These are phyloP conservation scores for Cladobotryum protrusum DNA, from an alignment of 2,329 filamentous ascomycete genomes.

Conservation along the genomic window DNA sequence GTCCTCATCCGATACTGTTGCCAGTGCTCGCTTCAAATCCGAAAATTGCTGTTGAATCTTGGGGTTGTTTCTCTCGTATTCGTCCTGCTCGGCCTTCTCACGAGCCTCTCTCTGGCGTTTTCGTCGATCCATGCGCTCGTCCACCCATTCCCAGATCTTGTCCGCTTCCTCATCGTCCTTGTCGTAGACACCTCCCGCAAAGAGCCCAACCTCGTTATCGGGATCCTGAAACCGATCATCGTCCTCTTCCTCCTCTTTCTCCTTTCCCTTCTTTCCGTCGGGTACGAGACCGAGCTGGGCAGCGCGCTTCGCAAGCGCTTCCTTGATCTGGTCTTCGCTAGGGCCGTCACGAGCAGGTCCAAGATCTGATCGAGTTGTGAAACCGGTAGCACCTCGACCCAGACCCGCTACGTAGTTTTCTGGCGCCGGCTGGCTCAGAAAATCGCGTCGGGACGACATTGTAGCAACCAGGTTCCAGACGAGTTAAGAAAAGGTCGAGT, in stretches of 20 bases:
- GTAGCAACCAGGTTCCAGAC: constrained; percentile 15
- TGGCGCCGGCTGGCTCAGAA: constrained; percentile 77
- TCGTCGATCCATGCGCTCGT: constrained; percentile 93
- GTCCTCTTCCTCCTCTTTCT: constrained; percentile 64
- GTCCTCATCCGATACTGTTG: constrained; percentile 86
- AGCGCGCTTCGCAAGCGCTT: constrained; percentile 89
- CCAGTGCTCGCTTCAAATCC: constrained; percentile 85
- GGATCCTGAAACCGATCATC: constrained; percentile 88
- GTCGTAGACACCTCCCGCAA: constrained; percentile 92
- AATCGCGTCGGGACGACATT: constrained; percentile 68
- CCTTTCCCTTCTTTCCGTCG: constrained; percentile 64
- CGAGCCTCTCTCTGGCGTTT: constrained; percentile 91
- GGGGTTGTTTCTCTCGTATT: constrained; percentile 95
- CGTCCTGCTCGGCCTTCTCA: constrained; percentile 83
- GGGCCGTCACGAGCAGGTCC: constrained; percentile 92
- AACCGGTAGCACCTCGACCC: constrained; percentile 94
- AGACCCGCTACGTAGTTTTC: constrained; percentile 94
- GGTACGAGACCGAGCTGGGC: constrained; percentile 69
- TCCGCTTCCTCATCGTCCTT: constrained; percentile 98
- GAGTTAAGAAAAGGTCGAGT: neutral
- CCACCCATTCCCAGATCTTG: constrained; percentile 88
- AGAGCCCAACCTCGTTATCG: constrained; percentile 93
- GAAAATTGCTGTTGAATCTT: constrained; percentile 98
- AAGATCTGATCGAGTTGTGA: constrained; percentile 94
- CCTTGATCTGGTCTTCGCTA: constrained; percentile 97